Percentiles rank a stretch among this genome's conserved stretches.
Evolutionary conservation across 2,329 filamentous ascomycete species (phyloP).

Genomic region (Knufia petricola): DNA sequence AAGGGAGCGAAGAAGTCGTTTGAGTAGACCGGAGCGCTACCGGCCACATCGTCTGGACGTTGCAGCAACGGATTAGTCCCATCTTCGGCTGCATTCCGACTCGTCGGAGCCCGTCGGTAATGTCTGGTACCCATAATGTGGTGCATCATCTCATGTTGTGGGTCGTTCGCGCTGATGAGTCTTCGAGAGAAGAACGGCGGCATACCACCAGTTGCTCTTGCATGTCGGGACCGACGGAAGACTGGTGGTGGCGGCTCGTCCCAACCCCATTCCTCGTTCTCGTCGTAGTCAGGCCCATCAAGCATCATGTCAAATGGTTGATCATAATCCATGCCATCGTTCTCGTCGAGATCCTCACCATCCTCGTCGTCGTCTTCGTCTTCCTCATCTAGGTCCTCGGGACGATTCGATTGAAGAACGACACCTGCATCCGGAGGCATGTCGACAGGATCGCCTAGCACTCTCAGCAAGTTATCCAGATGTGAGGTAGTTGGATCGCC

Average conservation of each 20-base stretch:
- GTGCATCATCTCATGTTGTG: constrained; percentile 6
- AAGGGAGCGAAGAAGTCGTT: neutral
- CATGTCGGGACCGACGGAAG: constrained; percentile 37
- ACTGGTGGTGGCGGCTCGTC: constrained; percentile 43
- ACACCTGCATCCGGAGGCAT: constrained; percentile 14
- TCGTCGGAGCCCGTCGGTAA: constrained; percentile 28
- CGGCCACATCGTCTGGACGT: constrained; percentile 33
- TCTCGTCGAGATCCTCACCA: constrained; percentile 44
- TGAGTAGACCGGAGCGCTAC: neutral
- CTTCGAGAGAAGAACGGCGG: constrained; percentile 35
- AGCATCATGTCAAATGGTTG: constrained; percentile 18
- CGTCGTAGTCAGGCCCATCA: constrained; percentile 32
- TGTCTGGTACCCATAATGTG: constrained; percentile 6
- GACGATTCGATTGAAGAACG: constrained; percentile 13
- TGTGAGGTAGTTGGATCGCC: constrained; percentile 34
- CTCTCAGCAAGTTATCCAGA: constrained; percentile 26
- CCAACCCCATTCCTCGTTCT: constrained; percentile 44
- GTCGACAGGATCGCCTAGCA: constrained; percentile 18
- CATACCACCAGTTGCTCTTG: constrained; percentile 52
- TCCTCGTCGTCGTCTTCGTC: constrained; percentile 49
- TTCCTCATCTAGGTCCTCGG: constrained; percentile 18
- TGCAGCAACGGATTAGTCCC: constrained; percentile 80
- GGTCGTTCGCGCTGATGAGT: constrained; percentile 25
- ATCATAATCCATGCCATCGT: constrained; percentile 32
- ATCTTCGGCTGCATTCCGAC: constrained; percentile 58